phyloP scores from a whole-genome alignment of 1,284 basidiomycete genomes.

The Calocybe gambosa region DNA sequence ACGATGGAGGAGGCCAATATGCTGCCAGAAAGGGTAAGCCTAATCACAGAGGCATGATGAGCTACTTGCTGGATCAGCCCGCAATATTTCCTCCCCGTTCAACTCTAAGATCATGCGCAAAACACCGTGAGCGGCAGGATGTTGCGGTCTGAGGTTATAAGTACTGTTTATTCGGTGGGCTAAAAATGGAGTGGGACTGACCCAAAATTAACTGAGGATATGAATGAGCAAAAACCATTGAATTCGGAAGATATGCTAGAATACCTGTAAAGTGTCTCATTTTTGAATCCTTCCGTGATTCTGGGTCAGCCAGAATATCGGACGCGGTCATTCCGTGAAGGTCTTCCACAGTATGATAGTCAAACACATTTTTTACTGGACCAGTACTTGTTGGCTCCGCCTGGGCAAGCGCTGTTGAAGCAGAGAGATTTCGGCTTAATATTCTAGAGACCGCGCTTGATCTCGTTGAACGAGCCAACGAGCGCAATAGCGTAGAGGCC shows the following conservation, averaged over 20 bases:
- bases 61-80: slow-evolving; percentile 75
- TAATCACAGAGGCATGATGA: not conserved
- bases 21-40: slow-evolving; percentile 38
- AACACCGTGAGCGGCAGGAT: slow-evolving; percentile 98
- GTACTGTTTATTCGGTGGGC: not conserved
- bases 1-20: slow-evolving; percentile 94
- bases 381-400: slow-evolving; percentile 23
- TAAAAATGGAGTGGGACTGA: slow-evolving; percentile 26
- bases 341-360: slow-evolving; percentile 74
- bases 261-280: slow-evolving; percentile 89
- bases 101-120: slow-evolving; percentile 96
- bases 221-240: too few relatives aligned
- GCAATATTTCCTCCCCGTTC: slow-evolving; percentile 93
- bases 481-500: slow-evolving; percentile 48
- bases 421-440: slow-evolving; percentile 26
- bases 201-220: slow-evolving; percentile 41
- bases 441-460: slow-evolving; percentile 19
- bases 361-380: slow-evolving; percentile 43
- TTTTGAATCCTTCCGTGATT: slow-evolving; percentile 69
- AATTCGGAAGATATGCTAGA: too few relatives aligned
- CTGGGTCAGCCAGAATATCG: slow-evolving; percentile 75
- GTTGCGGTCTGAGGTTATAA: slow-evolving; percentile 69
- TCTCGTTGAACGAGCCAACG: slow-evolving; percentile 31
- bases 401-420: slow-evolving; percentile 24
- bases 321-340: slow-evolving; percentile 72